Conservation (phyloP, 129 eudicot species). For the Artemisia tridentata region DNA sequence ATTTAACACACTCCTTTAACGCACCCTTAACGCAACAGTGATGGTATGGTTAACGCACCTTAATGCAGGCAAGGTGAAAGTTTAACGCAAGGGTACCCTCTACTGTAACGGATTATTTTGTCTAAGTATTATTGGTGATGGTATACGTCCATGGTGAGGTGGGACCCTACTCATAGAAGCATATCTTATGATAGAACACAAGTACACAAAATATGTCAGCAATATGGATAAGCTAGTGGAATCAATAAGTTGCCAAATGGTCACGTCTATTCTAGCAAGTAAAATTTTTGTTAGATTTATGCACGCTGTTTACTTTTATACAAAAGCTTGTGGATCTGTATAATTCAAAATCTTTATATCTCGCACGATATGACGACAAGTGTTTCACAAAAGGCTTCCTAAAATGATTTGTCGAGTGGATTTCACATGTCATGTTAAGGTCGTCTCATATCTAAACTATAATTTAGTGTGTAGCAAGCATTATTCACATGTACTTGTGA, state of each 20-base stretch:
- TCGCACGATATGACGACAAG: not conserved
- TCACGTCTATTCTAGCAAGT: not conserved
- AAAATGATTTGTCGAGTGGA: too few species aligned
- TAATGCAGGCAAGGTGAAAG: too few species aligned
- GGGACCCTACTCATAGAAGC: conserved; percentile 33
- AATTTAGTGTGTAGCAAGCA: too few species aligned
- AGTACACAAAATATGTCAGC: conserved; percentile 38
- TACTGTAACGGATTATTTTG: conserved; percentile 26
- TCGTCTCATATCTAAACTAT: too few species aligned
- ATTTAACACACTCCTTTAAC: too few species aligned
- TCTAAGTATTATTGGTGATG: conserved; percentile 29
- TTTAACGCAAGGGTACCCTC: too few species aligned
- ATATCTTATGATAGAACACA: conserved; percentile 38
- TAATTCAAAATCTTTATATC: not conserved
- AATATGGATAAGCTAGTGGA: conserved; percentile 36
- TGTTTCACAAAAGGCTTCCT: not conserved
- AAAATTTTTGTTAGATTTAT: not conserved
- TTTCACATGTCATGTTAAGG: too few species aligned
- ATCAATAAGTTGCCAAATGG: conserved; percentile 21
- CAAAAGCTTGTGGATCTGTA: too few species aligned
- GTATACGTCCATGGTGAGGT: conserved; percentile 24
- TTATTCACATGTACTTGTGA: not conserved
- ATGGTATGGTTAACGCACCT: too few species aligned
- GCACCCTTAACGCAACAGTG: too few species aligned
- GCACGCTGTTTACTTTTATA: not conserved